phyloP scores from a whole-genome alignment of 305 asterid genomes.

The Rubia balearica region DNA sequence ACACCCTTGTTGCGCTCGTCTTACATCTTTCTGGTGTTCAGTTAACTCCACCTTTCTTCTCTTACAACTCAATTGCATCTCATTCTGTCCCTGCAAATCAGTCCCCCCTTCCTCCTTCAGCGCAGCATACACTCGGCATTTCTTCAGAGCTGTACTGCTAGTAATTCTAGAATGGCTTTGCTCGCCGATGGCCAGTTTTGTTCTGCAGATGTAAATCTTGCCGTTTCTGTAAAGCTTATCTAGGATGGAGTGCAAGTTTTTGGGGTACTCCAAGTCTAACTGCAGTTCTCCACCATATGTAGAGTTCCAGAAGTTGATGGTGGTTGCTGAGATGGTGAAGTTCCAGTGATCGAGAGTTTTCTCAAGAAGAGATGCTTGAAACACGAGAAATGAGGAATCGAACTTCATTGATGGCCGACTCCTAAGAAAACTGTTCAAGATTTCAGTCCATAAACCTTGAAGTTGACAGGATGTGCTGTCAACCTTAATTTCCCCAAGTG shows the following conservation, averaged over 20 bases:
- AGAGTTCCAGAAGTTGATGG: conserved; percentile 64
- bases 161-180: conserved; percentile 13
- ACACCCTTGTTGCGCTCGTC: conserved; percentile 73
- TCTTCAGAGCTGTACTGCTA: conserved; percentile 6
- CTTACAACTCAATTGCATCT: conserved; percentile 26
- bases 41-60: conserved; percentile 51
- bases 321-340: conserved; percentile 43
- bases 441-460: conserved; percentile 45
- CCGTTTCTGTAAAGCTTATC: conserved; percentile 62
- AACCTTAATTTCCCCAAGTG: conserved; percentile 40
- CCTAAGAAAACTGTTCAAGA: conserved; percentile 44
- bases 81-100: conserved; percentile 15
- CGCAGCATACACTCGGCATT: conserved; percentile 23
- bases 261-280: conserved; percentile 62
- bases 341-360: conserved; percentile 58
- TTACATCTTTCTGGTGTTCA: conserved; percentile 75
- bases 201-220: conserved; percentile 43
- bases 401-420: conserved; percentile 44
- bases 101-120: conserved; percentile 24
- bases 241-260: conserved; percentile 44
- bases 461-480: conserved; percentile 32
- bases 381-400: conserved; percentile 45
- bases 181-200: conserved; percentile 13
- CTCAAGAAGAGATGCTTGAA: conserved; percentile 52
- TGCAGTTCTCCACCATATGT: conserved; percentile 46